Base-by-base conservation (phyloP, 2,329 filamentous ascomycete species). In the Diplodia mutila region DNA sequence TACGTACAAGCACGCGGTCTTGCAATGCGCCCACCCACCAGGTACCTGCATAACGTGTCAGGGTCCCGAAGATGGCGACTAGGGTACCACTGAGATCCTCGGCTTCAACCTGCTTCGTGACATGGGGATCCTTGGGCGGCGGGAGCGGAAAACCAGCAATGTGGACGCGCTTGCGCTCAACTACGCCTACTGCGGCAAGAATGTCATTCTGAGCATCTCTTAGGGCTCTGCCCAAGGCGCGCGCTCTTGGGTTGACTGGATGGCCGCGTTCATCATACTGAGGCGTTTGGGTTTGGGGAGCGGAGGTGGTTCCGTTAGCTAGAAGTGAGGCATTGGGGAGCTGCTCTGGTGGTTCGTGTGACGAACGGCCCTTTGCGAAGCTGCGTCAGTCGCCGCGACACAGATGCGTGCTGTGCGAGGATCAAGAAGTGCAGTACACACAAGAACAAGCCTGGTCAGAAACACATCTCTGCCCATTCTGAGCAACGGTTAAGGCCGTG, bases 141-240 rank as follows among this genome's bases (percentile, higher is more conserved):
- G 67, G 53, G 4, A 61, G 14, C n/a, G 55, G 39, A 25, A 64
- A 46, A 4, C 64, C 55, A 4, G 63, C 53, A 48, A 67, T 46
- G 18, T 54, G 46, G n/a, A 67, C 57, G n/a, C 64, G 55, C 55
- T 74, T 79, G 67, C 79, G 74, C 71, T 83, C 80, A 0, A 84
- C 80, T 0, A 84, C 81, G 23, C 82, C 82, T 11, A 84, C 80
- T 0, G 82, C 78, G 23, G 79, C 80, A 5, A 84, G 76, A 1
- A 83, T 79, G 69, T 83, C 81, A 54, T 85, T 85, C 66, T 83
- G 80, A 8, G 82, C 82, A 64, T 79, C 76, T 63, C 82, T 76
- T 46, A 82, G 74, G 32, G 74, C 75, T 39, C 79, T 75, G 39
- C 79, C 80, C 65, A 79, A 77, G 6, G 76, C 74, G 32, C 77